Percentiles rank a stretch among this genome's conserved stretches.
Evolutionary conservation across 768 basidiomycete species (phyloP).

Genomic region (Suillus paluster): DNA sequence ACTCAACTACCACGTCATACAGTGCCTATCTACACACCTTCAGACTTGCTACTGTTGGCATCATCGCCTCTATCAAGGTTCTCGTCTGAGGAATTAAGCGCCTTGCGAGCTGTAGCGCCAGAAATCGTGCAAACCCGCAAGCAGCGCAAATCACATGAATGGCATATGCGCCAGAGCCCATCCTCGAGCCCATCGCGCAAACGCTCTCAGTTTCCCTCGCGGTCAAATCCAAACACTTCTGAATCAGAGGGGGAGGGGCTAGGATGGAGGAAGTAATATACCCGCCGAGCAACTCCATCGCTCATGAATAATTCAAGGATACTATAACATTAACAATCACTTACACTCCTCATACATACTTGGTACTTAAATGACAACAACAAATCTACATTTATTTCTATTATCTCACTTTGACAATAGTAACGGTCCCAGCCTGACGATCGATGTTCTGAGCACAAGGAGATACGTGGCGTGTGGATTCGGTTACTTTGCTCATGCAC

Average conservation of each 20-base stretch:
- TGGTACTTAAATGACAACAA: not conserved
- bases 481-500: no score
- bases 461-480: no score
- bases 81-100: conserved; percentile 7
- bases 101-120: conserved; percentile 24
- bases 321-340: not conserved
- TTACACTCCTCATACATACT: not conserved
- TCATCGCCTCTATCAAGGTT: conserved; percentile 25
- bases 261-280: conserved; percentile 20
- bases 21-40: conserved; percentile 29
- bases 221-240: not conserved
- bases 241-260: conserved; percentile 22
- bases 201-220: not conserved
- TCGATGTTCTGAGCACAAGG: no score
- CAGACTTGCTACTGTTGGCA: conserved; percentile 28
- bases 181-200: conserved; percentile 5
- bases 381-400: no score
- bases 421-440: no score
- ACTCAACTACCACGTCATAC: not conserved
- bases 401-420: no score
- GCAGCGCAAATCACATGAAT: conserved; percentile 30
- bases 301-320: not conserved
- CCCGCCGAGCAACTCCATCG: not conserved
- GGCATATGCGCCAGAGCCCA: conserved; percentile 20
- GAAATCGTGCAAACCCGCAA: conserved; percentile 31